phyloP scores from a whole-genome alignment of 2,329 filamentous ascomycete genomes.

The Clarireedia paspali region DNA sequence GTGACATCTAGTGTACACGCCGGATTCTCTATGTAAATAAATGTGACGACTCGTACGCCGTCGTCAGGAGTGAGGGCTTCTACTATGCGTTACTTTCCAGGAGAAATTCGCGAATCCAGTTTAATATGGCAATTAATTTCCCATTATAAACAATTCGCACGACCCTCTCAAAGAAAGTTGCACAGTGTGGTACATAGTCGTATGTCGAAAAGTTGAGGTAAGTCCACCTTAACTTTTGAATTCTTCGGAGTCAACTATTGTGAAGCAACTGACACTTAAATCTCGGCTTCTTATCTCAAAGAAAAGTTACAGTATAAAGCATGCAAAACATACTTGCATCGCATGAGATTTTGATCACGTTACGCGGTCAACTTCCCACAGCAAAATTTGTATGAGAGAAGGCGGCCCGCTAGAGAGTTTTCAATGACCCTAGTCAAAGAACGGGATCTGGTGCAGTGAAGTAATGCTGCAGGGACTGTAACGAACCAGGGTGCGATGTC shows the following conservation, averaged over 20 bases:
- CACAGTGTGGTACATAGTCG: neutral
- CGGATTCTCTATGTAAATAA: too few relatives aligned
- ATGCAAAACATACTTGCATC: slow-evolving; percentile 28
- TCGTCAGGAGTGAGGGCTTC: too few relatives aligned
- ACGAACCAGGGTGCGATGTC: too few relatives aligned
- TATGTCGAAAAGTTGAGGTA: neutral
- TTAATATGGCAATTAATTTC: neutral
- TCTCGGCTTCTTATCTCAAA: neutral
- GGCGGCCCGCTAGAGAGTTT: slow-evolving; percentile 21
- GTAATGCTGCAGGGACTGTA: neutral
- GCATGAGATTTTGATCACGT: slow-evolving; percentile 25
- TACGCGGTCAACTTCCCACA: slow-evolving; percentile 24
- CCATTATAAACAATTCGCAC: neutral
- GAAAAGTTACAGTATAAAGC: slow-evolving; percentile 9
- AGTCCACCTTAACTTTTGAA: neutral
- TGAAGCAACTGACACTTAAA: neutral
- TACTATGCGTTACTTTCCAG: too few relatives aligned
- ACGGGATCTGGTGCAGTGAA: slow-evolving; percentile 1
- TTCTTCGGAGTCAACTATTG: neutral
- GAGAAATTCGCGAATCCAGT: too few relatives aligned
- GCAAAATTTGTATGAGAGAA: slow-evolving; percentile 22
- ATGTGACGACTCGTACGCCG: too few relatives aligned
- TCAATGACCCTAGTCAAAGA: slow-evolving; percentile 14
- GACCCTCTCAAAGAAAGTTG: neutral
- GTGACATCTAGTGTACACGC: too few relatives aligned